Conservation (phyloP, 352 stramenopile species). For the Phytophthora rubi region DNA sequence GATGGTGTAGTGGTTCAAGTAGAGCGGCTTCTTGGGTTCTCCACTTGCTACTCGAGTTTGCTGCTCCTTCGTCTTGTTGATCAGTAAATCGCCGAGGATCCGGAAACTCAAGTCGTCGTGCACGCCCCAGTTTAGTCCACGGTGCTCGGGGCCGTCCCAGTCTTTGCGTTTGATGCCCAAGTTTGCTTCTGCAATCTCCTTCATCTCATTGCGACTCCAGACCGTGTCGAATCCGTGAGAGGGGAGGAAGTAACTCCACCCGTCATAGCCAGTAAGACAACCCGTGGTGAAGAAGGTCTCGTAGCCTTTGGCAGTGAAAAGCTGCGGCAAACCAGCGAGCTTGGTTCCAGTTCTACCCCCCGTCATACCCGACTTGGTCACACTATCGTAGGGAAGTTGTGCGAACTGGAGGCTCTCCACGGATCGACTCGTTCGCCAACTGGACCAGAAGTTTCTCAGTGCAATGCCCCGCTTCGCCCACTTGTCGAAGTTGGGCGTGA, state of each 20-base stretch:
- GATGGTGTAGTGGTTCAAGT: constrained; percentile 60
- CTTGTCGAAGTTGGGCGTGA: constrained; percentile 52
- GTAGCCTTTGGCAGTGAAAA: constrained; percentile 57
- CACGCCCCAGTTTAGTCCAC: constrained; percentile 41
- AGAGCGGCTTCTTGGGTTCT: constrained; percentile 46
- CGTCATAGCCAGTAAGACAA: constrained; percentile 45
- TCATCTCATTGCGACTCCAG: constrained; percentile 41
- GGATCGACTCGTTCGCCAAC: constrained; percentile 56
- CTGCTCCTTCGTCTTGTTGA: constrained; percentile 46
- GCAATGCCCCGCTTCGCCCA: constrained; percentile 53
- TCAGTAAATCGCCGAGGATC: constrained; percentile 47
- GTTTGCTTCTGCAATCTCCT: constrained; percentile 32
- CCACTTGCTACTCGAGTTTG: constrained; percentile 12
- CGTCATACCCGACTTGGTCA: constrained; percentile 40
- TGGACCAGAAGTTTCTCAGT: constrained; percentile 63
- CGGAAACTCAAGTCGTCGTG: constrained; percentile 57
- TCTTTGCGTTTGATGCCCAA: constrained; percentile 38
- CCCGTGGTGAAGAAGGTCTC: constrained; percentile 54
- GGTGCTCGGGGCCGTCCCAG: constrained; percentile 28
- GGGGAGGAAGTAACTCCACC: constrained; percentile 48
- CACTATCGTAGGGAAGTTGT: constrained; percentile 49
- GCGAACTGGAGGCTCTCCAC: constrained; percentile 57
- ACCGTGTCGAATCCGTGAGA: constrained; percentile 53
- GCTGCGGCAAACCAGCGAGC: constrained; percentile 49
- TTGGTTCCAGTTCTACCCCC: constrained; percentile 20